phyloP scores from a whole-genome alignment of 345 rosid species.

The Triadica sebifera region DNA sequence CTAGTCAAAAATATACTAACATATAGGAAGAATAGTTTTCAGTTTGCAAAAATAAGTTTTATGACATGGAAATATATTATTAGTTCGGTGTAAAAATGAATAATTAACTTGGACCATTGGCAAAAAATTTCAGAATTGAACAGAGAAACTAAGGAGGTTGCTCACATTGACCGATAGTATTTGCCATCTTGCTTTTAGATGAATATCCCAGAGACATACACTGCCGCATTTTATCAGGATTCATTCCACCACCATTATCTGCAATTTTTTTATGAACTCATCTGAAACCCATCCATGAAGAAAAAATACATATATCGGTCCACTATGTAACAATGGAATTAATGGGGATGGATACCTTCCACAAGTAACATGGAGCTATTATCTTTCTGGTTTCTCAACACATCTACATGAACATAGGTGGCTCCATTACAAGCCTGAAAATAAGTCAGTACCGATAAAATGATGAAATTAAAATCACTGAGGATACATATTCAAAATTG shows the following conservation, averaged over 20 bases:
- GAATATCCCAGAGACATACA: slow-evolving; percentile 89
- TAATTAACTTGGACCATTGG: no score
- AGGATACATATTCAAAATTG: no score
- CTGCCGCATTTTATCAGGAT: slow-evolving; percentile 58
- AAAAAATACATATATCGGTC: no score
- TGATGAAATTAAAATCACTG: not conserved
- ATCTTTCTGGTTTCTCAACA: slow-evolving; percentile 42
- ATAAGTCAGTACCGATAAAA: not conserved
- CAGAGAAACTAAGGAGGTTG: not conserved
- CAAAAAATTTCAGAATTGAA: no score
- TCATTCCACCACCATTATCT: slow-evolving; percentile 90
- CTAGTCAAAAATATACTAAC: no score
- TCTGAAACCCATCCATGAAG: not conserved
- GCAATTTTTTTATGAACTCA: slow-evolving; percentile 1
- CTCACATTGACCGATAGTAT: slow-evolving; percentile 80
- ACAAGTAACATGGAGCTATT: slow-evolving; percentile 38
- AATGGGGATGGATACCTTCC: slow-evolving; percentile 35
- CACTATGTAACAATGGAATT: no score
- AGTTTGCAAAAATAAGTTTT: no score
- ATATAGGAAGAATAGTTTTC: no score
- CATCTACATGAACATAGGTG: slow-evolving; percentile 50
- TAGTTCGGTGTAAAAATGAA: no score
- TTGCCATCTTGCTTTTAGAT: slow-evolving; percentile 64
- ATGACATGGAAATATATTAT: no score
- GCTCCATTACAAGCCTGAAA: slow-evolving; percentile 51